A percentile compares a stretch with the other conserved stretches of the same genome.
These are phyloP conservation scores for Mycena kentingensis DNA, from an alignment of 768 basidiomycete genomes.

Conservation along the genomic window DNA sequence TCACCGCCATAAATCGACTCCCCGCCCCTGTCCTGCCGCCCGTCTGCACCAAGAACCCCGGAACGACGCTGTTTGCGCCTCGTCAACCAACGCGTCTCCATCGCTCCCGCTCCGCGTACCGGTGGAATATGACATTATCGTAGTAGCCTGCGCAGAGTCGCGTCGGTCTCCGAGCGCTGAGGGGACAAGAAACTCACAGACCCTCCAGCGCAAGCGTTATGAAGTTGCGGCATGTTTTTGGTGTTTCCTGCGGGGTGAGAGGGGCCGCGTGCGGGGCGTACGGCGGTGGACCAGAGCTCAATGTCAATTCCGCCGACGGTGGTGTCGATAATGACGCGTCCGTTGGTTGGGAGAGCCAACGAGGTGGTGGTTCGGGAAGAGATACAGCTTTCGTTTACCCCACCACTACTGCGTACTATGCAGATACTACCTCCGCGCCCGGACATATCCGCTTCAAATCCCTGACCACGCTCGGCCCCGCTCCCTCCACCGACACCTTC, in stretches of 20 bases:
- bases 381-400: too few relatives aligned
- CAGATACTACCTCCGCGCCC: not conserved
- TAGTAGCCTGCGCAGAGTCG: conserved; percentile 73
- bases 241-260: conserved; percentile 85
- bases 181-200: conserved; percentile 41
- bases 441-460: not conserved
- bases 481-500: not conserved
- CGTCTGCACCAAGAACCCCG: conserved; percentile 91
- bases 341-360: conserved; percentile 86
- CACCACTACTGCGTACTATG: too few relatives aligned
- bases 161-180: not conserved
- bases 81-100: not conserved
- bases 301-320: conserved; percentile 88
- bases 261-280: too few relatives aligned
- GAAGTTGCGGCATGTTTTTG: conserved; percentile 92
- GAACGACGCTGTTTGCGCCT: conserved; percentile 63
- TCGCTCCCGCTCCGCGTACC: conserved; percentile 43
- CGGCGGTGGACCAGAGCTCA: conserved; percentile 89
- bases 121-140: conserved; percentile 92
- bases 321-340: conserved; percentile 85
- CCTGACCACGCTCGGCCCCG: not conserved
- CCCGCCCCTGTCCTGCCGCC: conserved; percentile 96
- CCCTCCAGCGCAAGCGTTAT: conserved; percentile 88
- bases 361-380: too few relatives aligned
- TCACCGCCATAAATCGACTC: conserved; percentile 93